These are phyloP conservation scores for Pyrenochaeta sp. DNA, from an alignment of 2,329 filamentous ascomycete genomes.

Conservation along the genomic window DNA sequence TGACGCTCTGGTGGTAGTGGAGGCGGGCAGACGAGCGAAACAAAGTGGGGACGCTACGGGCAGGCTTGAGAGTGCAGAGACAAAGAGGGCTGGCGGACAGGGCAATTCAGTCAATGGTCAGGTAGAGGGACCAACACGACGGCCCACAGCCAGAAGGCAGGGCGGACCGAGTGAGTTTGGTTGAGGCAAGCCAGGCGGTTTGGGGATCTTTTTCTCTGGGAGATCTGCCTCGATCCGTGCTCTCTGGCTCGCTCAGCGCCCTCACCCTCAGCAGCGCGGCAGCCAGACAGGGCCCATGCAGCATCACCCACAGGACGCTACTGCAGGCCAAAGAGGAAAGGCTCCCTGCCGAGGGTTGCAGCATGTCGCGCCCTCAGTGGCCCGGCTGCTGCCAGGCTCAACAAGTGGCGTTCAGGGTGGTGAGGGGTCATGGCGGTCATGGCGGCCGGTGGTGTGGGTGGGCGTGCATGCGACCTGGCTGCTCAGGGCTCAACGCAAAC, in stretches of 20 bases:
- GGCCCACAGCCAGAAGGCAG: not conserved
- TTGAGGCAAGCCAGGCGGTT: conserved; percentile 9
- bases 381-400: conserved; percentile 10
- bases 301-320: conserved; percentile 18
- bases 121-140: not conserved
- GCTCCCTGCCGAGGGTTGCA: conserved; percentile 8
- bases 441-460: too few species aligned
- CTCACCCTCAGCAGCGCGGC: too few species aligned
- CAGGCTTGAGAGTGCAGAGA: not conserved
- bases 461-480: too few species aligned
- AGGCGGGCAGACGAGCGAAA: conserved; percentile 11
- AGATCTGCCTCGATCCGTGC: conserved; percentile 5
- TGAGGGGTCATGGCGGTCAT: not conserved
- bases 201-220: conserved; percentile 7
- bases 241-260: not conserved
- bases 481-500: not conserved
- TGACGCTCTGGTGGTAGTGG: conserved; percentile 26
- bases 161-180: conserved; percentile 8
- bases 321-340: conserved; percentile 10
- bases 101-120: not conserved
- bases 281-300: conserved; percentile 2
- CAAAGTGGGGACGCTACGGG: conserved; percentile 15
- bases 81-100: not conserved
- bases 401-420: conserved; percentile 3
- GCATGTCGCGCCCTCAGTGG: too few species aligned